Evolutionary conservation across 2,329 filamentous ascomycete species (phyloP), one percentile per base, ranked within the genome.

Genomic region (Ustilaginoidea virens): DNA sequence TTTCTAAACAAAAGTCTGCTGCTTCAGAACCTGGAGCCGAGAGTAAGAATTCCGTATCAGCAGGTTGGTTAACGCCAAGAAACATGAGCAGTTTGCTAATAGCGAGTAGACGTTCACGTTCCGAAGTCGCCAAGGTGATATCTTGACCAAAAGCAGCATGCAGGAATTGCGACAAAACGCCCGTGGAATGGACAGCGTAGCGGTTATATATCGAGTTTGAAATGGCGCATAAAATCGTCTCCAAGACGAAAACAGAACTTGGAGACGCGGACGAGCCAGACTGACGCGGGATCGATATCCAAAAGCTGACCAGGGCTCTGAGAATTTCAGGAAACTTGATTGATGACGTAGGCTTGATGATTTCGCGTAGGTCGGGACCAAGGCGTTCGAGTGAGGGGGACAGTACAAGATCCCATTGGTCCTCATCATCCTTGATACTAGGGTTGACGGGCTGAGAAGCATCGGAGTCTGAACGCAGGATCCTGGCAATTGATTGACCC

Each of bases 11-110:
- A 44, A 92, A 90, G 28, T 77, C 69, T 9, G 80, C 66, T 1
- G 69, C 63, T 27, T 58, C 55, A 5, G 62, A 41, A 2, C 66
- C 63, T 7, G 64, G 52, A 17, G 58, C 61, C 9, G 63, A 60
- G 21, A 76, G 50, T 17, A 98, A 63, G 35, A 77, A 74, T 43
- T 86, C 76, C 11, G 82, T 81, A 57, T 94, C 85, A 25, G 81
- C 72, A n/a, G 93, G 67, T 34, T 66, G 66, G 43, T 75, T 80
- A 39, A 92, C 69, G 13, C 90, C 87, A 36, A 90, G 63, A 33
- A 70, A 58, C 60, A 82, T 71, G 46, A 92, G 55, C 50, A 63
- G 63, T 38, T 67, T 67, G 43, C 80, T 86, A 16, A 92, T 61
- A 14, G 68, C 60, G 38, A 76, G 58, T 13, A 83, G 66, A 10